Conservation (phyloP, 2,329 filamentous ascomycete genomes). For the Hypoxylon sp. region DNA sequence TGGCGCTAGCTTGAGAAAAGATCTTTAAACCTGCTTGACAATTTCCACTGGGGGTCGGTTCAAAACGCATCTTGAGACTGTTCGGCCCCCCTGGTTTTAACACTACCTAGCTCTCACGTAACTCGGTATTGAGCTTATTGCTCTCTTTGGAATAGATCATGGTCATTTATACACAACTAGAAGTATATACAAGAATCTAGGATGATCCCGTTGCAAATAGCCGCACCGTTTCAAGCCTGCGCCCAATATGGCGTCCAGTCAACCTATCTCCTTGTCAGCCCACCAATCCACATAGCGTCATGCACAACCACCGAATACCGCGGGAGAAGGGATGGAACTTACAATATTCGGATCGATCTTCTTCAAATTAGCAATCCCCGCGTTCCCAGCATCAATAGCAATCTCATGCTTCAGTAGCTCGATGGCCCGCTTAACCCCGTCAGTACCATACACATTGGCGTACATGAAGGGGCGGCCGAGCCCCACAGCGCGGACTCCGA, state of each 20-base stretch:
- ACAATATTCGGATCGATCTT: slow-evolving; percentile 46
- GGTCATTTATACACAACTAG: neutral
- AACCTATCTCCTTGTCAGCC: slow-evolving; percentile 24
- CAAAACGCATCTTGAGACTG: neutral
- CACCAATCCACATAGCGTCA: neutral
- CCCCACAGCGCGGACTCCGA: slow-evolving; percentile 56
- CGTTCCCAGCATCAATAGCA: slow-evolving; percentile 51
- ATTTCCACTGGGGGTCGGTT: neutral
- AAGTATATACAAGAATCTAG: slow-evolving; percentile 24
- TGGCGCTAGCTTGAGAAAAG: slow-evolving; percentile 35
- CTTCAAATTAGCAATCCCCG: slow-evolving; percentile 51
- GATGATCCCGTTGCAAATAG: neutral
- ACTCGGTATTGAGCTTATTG: neutral
- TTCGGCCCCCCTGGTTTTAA: neutral
- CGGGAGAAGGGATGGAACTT: slow-evolving; percentile 16
- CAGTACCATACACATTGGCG: slow-evolving; percentile 62
- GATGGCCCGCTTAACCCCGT: slow-evolving; percentile 60
- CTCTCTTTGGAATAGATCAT: neutral
- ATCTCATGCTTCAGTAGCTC: slow-evolving; percentile 63
- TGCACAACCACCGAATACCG: neutral
- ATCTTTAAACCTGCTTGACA: slow-evolving; percentile 23
- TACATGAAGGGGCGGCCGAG: slow-evolving; percentile 64
- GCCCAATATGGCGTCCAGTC: slow-evolving; percentile 40
- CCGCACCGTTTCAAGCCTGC: slow-evolving; percentile 4
- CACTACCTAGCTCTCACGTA: neutral